Evolutionary conservation across 2,329 filamentous ascomycete genomes (phyloP).

Genomic region (Aureobasidium sp.): DNA sequence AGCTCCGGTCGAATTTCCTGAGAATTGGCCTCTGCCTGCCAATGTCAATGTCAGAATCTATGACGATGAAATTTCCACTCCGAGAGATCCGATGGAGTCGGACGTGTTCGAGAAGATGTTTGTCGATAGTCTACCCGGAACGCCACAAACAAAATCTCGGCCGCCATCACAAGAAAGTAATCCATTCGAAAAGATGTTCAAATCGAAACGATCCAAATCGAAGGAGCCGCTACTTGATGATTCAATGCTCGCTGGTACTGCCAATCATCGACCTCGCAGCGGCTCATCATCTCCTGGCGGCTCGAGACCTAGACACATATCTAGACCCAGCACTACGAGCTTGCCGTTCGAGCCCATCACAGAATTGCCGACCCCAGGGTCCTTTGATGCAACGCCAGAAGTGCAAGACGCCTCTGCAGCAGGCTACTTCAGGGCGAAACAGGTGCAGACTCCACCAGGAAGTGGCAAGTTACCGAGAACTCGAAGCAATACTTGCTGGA

Average conservation of each 20-base stretch:
- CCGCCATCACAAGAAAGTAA: constrained; percentile 10
- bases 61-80: constrained; percentile 19
- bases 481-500: not conserved
- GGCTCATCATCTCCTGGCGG: not conserved
- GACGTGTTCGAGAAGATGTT: constrained; percentile 30
- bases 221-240: constrained; percentile 9
- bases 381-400: constrained; percentile 24
- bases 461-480: not conserved
- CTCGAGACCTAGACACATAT: not conserved
- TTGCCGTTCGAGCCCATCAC: constrained; percentile 14
- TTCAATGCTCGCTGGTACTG: not conserved
- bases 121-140: constrained; percentile 26
- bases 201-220: not conserved
- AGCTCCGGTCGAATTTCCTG: constrained; percentile 4
- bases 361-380: constrained; percentile 14
- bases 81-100: constrained; percentile 23
- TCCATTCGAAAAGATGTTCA: constrained; percentile 13
- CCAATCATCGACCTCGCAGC: not conserved
- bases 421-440: constrained; percentile 22
- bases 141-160: constrained; percentile 9
- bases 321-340: not conserved
- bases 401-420: constrained; percentile 23
- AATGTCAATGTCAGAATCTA: not conserved
- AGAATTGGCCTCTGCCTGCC: constrained; percentile 17
- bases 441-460: constrained; percentile 18